Evolutionary conservation across 1,284 basidiomycete species (phyloP), one percentile per base, ranked within the genome.

Genomic region (Ganoderma meredithae): DNA sequence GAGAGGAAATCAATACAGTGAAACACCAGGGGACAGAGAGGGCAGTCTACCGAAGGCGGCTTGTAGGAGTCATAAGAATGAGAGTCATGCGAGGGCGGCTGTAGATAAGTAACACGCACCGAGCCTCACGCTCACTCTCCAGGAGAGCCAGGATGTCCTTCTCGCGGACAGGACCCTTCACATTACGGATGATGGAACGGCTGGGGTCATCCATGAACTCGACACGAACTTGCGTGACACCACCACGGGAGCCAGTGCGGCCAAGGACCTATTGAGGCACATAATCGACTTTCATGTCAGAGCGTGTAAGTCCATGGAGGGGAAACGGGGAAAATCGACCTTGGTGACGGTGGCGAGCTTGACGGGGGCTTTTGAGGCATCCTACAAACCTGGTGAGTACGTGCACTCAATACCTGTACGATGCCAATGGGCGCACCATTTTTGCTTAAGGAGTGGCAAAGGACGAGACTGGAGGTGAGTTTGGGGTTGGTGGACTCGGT

Each of bases 121-220:
- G 96, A 80, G 98, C 98, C 88, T 99, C 98, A 86, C 98, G 96
- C 86, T 99, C 98, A 82, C 93, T 95, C 88, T 99, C 98, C 81
- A 99, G 89, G 77, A 99, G 87, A 77, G 97, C 96, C 75, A 99
- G 89, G 80, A 99, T 99, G 83, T 99, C 98, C 83, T 97, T 90
- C 83, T 96, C 94, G 76, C 95, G 88, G 75, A 99, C 97, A 74
- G 97, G 97, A 33, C 98, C 98, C 87, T 99, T 99, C 79, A 99
- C 98, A 87, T 99, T 99, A 76, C 97, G 95, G 85, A 99, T 98
- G 84, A 99, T 98, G 74, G 94, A 93, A 78, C 98, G 95, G 76
- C 91, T 91, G 65, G 93, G 91, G 82, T 99, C 97, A 83, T 99
- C 97, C 94, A 99, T 93, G 88, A 99, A 99, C 83, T 99, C 97